These are phyloP conservation scores for Erythrophleum ivorense DNA, from an alignment of 331 rosid species.

Conservation along the genomic window DNA sequence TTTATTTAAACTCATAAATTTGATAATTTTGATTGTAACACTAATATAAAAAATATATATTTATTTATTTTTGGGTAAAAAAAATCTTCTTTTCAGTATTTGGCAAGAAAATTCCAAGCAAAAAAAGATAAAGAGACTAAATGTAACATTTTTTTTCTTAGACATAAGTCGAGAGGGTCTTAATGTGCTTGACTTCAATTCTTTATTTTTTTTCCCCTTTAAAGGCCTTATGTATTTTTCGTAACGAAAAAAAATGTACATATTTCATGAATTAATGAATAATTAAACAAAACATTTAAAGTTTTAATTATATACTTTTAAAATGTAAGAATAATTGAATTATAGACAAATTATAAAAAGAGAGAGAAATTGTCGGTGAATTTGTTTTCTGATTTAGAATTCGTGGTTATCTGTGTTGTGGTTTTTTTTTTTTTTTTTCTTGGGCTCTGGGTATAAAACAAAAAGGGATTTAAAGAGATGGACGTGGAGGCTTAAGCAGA, in stretches of 20 bases:
- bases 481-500: conserved; percentile 76
- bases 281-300: no score
- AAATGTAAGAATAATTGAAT: no score
- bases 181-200: no score
- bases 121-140: neutral
- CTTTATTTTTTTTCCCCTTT: no score
- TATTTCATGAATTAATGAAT: no score
- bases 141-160: no score
- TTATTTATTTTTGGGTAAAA: neutral
- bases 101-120: neutral
- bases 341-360: neutral
- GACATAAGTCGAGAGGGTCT: no score
- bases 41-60: neutral
- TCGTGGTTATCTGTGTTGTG: neutral
- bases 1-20: no score
- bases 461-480: conserved; percentile 41
- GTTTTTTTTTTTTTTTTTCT: neutral
- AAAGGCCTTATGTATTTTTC: no score
- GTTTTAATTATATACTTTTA: no score
- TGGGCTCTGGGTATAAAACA: neutral
- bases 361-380: conserved; percentile 78
- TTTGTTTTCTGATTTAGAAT: conserved; percentile 36
- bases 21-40: no score
- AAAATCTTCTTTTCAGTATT: neutral
- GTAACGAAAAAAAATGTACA: no score